phyloP scores from a whole-genome alignment of 2,329 filamentous ascomycete genomes.

The Trichoderma sp. region DNA sequence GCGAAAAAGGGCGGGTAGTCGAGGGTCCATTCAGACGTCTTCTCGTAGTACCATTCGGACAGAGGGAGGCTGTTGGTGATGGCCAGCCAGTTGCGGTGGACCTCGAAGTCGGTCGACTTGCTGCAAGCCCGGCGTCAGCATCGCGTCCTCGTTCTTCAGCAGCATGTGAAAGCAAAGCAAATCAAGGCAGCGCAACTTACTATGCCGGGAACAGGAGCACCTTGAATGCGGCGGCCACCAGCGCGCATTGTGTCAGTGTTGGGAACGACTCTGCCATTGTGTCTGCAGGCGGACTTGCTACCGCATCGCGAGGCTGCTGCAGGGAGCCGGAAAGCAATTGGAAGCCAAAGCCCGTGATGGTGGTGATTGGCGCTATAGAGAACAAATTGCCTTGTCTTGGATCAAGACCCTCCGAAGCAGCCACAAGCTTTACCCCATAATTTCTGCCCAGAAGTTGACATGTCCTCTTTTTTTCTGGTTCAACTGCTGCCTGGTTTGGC shows the following conservation, averaged over 20 bases:
- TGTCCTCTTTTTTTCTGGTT: neutral
- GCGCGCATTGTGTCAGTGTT: slow-evolving; percentile 81
- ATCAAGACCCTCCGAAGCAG: neutral
- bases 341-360: neutral
- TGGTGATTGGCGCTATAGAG: slow-evolving; percentile 1
- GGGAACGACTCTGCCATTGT: slow-evolving; percentile 79
- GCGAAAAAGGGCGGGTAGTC: slow-evolving; percentile 99
- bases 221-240: slow-evolving; percentile 85
- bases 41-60: slow-evolving; percentile 93
- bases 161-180: neutral
- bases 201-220: slow-evolving; percentile 91
- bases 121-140: slow-evolving; percentile 45
- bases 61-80: slow-evolving; percentile 86
- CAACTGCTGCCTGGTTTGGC: neutral
- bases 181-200: slow-evolving; percentile 54
- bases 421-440: slow-evolving; percentile 7
- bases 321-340: neutral
- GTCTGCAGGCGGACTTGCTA: slow-evolving; percentile 17
- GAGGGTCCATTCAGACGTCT: slow-evolving; percentile 98
- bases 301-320: slow-evolving; percentile 9
- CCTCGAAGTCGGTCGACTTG: slow-evolving; percentile 98
- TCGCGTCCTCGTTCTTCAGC: neutral
- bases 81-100: slow-evolving; percentile 97
- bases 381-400: neutral
- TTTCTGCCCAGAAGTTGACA: too few species aligned